phyloP scores from a whole-genome alignment of 2,329 filamentous ascomycete species.

The Cladophialophora chaetospira region DNA sequence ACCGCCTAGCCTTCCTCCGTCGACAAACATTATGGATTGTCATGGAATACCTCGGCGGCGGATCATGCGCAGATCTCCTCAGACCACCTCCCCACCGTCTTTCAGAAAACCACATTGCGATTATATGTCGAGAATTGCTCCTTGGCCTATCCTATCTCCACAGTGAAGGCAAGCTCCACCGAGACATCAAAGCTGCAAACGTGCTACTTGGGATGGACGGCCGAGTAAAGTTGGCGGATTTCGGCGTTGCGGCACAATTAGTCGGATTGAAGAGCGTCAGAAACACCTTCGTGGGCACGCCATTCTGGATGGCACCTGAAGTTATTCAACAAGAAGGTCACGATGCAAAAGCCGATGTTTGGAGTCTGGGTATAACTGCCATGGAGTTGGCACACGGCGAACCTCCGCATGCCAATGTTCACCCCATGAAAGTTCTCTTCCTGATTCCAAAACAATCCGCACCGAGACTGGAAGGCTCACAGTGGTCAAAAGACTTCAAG shows the following conservation, averaged over 20 bases:
- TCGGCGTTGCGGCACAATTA: conserved; percentile 93
- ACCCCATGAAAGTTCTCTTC: conserved; percentile 93
- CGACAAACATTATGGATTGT: conserved; percentile 99
- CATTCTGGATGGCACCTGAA: conserved; percentile 96
- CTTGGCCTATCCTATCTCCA: conserved; percentile 91
- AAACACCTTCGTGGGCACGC: conserved; percentile 96
- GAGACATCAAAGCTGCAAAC: conserved; percentile 96
- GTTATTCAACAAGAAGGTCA: conserved; percentile 84
- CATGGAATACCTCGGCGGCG: conserved; percentile 96
- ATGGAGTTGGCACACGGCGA: conserved; percentile 88
- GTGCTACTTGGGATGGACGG: conserved; percentile 87
- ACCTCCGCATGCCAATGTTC: conserved; percentile 80
- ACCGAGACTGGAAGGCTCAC: conserved; percentile 75
- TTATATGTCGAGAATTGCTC: conserved; percentile 89
- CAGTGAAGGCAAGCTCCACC: conserved; percentile 89
- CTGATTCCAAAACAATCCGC: conserved; percentile 86
- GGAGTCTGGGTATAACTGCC: conserved; percentile 88
- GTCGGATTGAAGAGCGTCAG: conserved; percentile 97
- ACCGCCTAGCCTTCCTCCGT: conserved; percentile 93
- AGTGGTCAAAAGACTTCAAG: conserved; percentile 87
- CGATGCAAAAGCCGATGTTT: conserved; percentile 90
- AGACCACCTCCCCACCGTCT: conserved; percentile 47
- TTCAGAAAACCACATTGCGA: conserved; percentile 85
- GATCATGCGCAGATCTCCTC: conserved; percentile 90
- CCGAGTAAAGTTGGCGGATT: conserved; percentile 94